These are phyloP conservation scores for Cephalotrichum gorgonifer DNA, from an alignment of 2,329 filamentous ascomycete genomes.

Conservation along the genomic window DNA sequence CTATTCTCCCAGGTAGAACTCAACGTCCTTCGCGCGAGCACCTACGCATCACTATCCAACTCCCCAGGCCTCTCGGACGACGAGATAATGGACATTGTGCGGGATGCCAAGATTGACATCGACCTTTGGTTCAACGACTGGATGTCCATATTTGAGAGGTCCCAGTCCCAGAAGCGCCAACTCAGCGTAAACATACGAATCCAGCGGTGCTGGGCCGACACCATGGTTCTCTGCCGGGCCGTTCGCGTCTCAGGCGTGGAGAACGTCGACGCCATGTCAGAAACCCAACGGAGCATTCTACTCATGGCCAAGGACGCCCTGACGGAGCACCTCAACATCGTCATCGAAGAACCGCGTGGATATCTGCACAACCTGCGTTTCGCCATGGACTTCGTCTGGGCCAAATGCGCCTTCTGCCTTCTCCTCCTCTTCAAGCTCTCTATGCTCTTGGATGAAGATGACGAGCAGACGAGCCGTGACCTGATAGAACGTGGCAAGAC, in stretches of 20 bases:
- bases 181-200: slow-evolving; percentile 35
- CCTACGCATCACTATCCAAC: slow-evolving; percentile 22
- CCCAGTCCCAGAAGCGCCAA: slow-evolving; percentile 19
- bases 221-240: slow-evolving; percentile 40
- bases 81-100: slow-evolving; percentile 27
- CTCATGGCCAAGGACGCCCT: slow-evolving; percentile 39
- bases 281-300: slow-evolving; percentile 34
- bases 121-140: slow-evolving; percentile 34
- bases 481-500: slow-evolving; percentile 11
- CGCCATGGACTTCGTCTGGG: slow-evolving; percentile 49
- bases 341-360: slow-evolving; percentile 29
- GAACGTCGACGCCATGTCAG: slow-evolving; percentile 31
- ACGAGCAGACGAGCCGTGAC: slow-evolving; percentile 8
- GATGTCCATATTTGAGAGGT: slow-evolving; percentile 15
- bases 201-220: slow-evolving; percentile 42
- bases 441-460: slow-evolving; percentile 32
- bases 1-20: slow-evolving; percentile 40
- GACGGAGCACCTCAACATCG: slow-evolving; percentile 35
- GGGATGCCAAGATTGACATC: slow-evolving; percentile 34
- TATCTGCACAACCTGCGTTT: slow-evolving; percentile 42
- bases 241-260: slow-evolving; percentile 25
- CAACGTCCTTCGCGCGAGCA: slow-evolving; percentile 19
- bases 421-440: slow-evolving; percentile 41
- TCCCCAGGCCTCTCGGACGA: slow-evolving; percentile 17
- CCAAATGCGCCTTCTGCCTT: slow-evolving; percentile 47